Percentiles rank a stretch among this genome's conserved stretches.
These are phyloP conservation scores for Iris macrosiphon DNA, from an alignment of 106 monocot genomes.

Conservation along the genomic window DNA sequence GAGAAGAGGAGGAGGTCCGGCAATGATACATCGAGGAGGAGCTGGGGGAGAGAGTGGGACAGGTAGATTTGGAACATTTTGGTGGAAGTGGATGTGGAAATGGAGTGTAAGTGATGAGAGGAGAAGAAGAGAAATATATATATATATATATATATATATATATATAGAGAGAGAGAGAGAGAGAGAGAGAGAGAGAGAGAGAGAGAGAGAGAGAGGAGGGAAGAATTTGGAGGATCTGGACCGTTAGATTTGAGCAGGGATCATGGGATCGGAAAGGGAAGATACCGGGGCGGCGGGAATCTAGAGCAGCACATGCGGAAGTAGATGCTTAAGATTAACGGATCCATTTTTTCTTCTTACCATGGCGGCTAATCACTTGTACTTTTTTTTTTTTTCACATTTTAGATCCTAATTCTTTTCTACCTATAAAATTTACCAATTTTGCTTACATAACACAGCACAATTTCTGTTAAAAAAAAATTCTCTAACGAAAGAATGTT, in stretches of 20 bases:
- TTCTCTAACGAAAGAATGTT: no score
- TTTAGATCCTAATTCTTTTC: no score
- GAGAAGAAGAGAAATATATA: no score
- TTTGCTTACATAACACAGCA: no score
- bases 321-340: no score
- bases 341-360: no score
- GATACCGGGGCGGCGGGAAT: slow-evolving; percentile 23
- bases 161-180: background rate
- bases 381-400: no score
- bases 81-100: background rate
- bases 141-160: background rate
- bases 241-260: background rate
- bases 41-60: background rate
- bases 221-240: slow-evolving; percentile 36
- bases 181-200: slow-evolving; percentile 2
- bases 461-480: no score
- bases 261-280: background rate
- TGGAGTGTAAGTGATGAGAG: background rate
- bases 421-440: no score
- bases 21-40: slow-evolving; percentile 29
- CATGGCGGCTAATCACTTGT: no score
- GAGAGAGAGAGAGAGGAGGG: slow-evolving; percentile 9
- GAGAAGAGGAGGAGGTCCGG: slow-evolving; percentile 35
- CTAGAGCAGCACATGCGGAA: no score
- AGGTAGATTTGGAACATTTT: background rate